Evolutionary conservation across 2,329 filamentous ascomycete genomes (phyloP).

Genomic region (Aspergillus pseudonomiae): DNA sequence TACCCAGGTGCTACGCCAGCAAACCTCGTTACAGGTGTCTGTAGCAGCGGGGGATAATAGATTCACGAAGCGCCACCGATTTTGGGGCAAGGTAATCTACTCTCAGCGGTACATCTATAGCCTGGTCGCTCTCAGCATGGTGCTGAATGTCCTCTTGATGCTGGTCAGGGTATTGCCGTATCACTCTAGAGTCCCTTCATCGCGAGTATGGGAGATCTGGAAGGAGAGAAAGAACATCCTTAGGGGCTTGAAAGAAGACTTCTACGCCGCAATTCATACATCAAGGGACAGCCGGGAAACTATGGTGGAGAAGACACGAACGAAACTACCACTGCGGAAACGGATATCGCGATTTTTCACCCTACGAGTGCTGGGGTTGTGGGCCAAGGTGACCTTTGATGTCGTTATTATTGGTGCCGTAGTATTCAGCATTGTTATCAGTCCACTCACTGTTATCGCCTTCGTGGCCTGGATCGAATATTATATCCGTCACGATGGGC

Average conservation of each 20-base stretch:
- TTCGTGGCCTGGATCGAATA: slow-evolving; percentile 39
- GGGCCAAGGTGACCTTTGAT: slow-evolving; percentile 17
- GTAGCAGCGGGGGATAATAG: slow-evolving; percentile 12
- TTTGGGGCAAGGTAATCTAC: slow-evolving; percentile 24
- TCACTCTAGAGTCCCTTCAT: slow-evolving; percentile 29
- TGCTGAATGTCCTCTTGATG: slow-evolving; percentile 29
- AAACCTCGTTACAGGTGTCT: slow-evolving; percentile 21
- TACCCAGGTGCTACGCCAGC: slow-evolving; percentile 30
- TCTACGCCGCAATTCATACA: not conserved
- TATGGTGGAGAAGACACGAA: not conserved
- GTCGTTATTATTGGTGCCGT: slow-evolving; percentile 22
- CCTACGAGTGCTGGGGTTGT: slow-evolving; percentile 16
- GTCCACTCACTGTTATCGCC: slow-evolving; percentile 33
- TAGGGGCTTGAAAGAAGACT: slow-evolving; percentile 21
- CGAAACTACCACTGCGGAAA: not conserved
- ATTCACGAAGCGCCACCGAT: slow-evolving; percentile 11
- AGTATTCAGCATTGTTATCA: slow-evolving; percentile 33
- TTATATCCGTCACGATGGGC: slow-evolving; percentile 34
- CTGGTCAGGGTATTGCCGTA: slow-evolving; percentile 27
- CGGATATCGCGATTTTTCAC: slow-evolving; percentile 4
- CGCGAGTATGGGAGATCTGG: slow-evolving; percentile 29
- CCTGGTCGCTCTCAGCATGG: slow-evolving; percentile 28
- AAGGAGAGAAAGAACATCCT: slow-evolving; percentile 24
- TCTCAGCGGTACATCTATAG: slow-evolving; percentile 34
- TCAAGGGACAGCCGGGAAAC: not conserved